Conservation (phyloP, 2,329 filamentous ascomycete species). For the Beauveria sp. region DNA sequence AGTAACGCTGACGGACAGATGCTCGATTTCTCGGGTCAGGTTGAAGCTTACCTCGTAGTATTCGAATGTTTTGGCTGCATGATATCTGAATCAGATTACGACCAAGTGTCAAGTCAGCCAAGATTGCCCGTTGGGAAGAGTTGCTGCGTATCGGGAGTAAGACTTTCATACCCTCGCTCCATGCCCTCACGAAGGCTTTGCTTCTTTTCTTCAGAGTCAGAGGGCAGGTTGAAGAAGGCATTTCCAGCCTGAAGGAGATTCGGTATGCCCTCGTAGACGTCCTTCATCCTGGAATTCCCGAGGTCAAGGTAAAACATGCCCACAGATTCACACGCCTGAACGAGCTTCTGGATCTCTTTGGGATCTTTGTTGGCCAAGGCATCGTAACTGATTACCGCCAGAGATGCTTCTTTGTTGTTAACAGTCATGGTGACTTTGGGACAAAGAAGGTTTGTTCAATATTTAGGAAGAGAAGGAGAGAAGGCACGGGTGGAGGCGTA, state of each 20-base stretch:
- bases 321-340: slow-evolving; percentile 2
- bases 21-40: no score
- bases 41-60: background rate
- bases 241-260: background rate
- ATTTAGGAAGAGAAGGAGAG: background rate
- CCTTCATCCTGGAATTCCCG: background rate
- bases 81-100: background rate
- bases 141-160: background rate
- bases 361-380: slow-evolving; percentile 1
- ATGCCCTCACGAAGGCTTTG: slow-evolving; percentile 7
- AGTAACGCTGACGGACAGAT: background rate
- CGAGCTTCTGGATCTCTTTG: slow-evolving; percentile 1
- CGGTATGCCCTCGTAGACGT: background rate
- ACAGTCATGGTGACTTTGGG: background rate
- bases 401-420: background rate
- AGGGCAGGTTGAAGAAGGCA: background rate
- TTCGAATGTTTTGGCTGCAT: slow-evolving; percentile 6
- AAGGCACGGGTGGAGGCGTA: background rate
- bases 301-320: slow-evolving; percentile 5
- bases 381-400: slow-evolving; percentile 1
- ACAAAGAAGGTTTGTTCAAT: background rate
- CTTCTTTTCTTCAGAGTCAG: slow-evolving; percentile 2
- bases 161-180: slow-evolving; percentile 6
- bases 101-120: background rate
- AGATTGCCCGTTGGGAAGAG: background rate